Evolutionary conservation across 305 asterid species (phyloP), one percentile per base, ranked within the genome.

Genomic region (Striga hermonthica): DNA sequence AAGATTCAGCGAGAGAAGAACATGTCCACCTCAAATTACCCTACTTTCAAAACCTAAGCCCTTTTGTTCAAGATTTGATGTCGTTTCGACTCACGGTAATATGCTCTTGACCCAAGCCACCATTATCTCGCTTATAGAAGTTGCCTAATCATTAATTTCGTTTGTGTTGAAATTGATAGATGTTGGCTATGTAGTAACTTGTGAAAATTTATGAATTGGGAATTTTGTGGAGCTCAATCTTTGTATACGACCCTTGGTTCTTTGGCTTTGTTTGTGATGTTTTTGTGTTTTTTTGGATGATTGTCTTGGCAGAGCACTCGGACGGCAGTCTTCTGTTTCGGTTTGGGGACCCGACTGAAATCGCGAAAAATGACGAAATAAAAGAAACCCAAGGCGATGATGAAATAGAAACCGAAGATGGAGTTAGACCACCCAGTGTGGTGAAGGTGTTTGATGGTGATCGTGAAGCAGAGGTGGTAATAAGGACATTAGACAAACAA

Each of bases 301-400:
- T 65, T 76, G 11, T 72, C 36, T 58, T 77, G 87, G 82, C 83
- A 91, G 98, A 87, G 78, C 81, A 78, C 77, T 65, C 83, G 34
- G 98, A 92, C 77, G 97, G 96, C 9, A 89, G 91, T 75, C 1
- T 87, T 11, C 43, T 84, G 77, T 92, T 87, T 79, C 81, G 87
- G 75, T 92, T 92, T 74, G 95, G 93, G 75, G 85, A 89, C 56
- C 88, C 85, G 2, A 74, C 73, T 43, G 83, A 85, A 70, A 64
- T 76, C 61, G 73, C 62, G 5, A 72, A 81, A 73, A 77, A 75
- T 71, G 80, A 62, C 35, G 72, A 64, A 60, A 15, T 45, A 60
- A 80, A 75, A 80, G 80, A 84, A 53, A 9, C 91, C 55, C 38
- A 59, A 35, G 45, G 38, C 31, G 72, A 34, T 53, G 78, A 74